These are phyloP conservation scores for Herpetomonas tarakana DNA, from an alignment of 208 protist genomes.

Conservation along the genomic window DNA sequence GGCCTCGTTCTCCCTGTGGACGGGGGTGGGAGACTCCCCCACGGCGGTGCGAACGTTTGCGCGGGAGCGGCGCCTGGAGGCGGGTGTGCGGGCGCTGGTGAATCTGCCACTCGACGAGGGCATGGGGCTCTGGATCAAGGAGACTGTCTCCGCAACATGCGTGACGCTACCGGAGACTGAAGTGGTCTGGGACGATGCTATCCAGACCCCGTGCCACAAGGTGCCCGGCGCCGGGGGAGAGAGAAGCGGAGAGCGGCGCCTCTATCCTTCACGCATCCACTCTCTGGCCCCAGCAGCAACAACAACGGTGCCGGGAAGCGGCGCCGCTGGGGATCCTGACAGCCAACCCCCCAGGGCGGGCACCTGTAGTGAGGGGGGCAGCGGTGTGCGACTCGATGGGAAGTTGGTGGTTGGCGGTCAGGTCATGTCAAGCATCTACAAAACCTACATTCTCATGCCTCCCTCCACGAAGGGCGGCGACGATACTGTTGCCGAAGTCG, in stretches of 20 bases:
- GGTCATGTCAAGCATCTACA: slow-evolving; percentile 60
- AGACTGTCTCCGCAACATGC: slow-evolving; percentile 39
- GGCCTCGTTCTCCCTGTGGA: slow-evolving; percentile 54
- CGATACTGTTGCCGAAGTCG: slow-evolving; percentile 61
- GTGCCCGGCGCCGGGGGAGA: too few relatives aligned
- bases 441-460: slow-evolving; percentile 57
- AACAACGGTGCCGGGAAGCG: too few relatives aligned
- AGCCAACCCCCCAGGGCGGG: not conserved
- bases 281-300: not conserved
- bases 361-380: not conserved
- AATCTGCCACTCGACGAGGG: slow-evolving; percentile 84
- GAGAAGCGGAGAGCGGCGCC: not conserved
- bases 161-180: slow-evolving; percentile 34
- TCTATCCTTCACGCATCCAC: too few relatives aligned
- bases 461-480: slow-evolving; percentile 50
- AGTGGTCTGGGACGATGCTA: slow-evolving; percentile 58
- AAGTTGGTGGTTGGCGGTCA: slow-evolving; percentile 36
- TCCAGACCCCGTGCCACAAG: slow-evolving; percentile 7
- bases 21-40: slow-evolving; percentile 11
- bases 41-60: slow-evolving; percentile 27
- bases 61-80: slow-evolving; percentile 17
- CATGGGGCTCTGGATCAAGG: slow-evolving; percentile 80
- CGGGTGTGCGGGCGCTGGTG: slow-evolving; percentile 38
- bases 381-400: slow-evolving; percentile 39
- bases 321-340: not conserved